Conservation (phyloP, 1,284 basidiomycete species). For the Ustilago vetiveriae region DNA sequence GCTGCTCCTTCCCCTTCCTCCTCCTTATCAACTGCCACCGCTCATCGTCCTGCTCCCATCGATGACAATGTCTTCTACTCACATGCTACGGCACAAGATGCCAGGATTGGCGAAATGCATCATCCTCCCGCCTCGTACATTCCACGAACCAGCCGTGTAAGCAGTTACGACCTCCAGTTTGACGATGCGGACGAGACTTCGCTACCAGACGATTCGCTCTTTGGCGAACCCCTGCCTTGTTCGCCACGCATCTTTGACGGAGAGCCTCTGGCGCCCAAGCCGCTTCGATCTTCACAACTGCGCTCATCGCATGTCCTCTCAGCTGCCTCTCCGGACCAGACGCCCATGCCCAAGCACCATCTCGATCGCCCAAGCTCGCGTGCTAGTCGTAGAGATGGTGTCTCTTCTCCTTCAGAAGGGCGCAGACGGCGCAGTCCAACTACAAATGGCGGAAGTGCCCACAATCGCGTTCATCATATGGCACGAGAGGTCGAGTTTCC, state of each 20-base stretch:
- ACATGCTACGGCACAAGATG: not conserved
- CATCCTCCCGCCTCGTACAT: conserved; percentile 23
- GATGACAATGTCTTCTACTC: conserved; percentile 33
- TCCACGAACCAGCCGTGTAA: conserved; percentile 42
- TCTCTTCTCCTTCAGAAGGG: conserved; percentile 20
- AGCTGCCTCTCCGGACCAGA: conserved; percentile 33
- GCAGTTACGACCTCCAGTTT: conserved; percentile 46
- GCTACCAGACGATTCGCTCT: conserved; percentile 31
- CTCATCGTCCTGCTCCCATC: conserved; percentile 17
- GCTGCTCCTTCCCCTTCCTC: conserved; percentile 1
- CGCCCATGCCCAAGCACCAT: conserved; percentile 41
- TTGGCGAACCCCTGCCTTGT: conserved; percentile 21
- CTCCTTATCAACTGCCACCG: conserved; percentile 4
- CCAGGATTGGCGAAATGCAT: no score
- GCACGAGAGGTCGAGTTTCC: conserved; percentile 37
- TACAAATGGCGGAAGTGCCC: conserved; percentile 4
- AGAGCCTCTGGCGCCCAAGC: conserved; percentile 10
- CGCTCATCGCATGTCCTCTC: not conserved
- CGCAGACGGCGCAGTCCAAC: conserved; percentile 20
- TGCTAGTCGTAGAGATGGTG: conserved; percentile 22
- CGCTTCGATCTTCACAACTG: conserved; percentile 4
- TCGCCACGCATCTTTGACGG: conserved; percentile 30
- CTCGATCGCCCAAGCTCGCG: conserved; percentile 20
- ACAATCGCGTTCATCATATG: conserved; percentile 18
- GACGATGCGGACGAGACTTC: conserved; percentile 44